Conservation (phyloP, 2,329 filamentous ascomycete species). For the Ceratocystis lukuohia region DNA sequence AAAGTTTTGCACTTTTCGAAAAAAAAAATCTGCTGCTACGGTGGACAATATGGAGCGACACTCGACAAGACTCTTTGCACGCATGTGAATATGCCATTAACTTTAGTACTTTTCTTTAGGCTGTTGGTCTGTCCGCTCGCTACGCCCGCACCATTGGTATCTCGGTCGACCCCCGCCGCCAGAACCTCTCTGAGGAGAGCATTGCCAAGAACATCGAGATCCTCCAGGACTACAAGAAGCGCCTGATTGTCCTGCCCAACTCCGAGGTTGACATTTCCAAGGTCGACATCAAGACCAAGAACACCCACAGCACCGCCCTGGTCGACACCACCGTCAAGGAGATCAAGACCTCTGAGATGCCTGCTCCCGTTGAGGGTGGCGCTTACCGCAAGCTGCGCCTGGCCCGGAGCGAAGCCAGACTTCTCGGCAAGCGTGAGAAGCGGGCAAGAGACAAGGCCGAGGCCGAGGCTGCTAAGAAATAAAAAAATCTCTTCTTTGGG, state of each 20-base stretch:
- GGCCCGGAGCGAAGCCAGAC: constrained; percentile 69
- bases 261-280: constrained; percentile 60
- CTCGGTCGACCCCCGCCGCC: constrained; percentile 86
- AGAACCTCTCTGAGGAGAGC: constrained; percentile 93
- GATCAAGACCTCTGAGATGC: constrained; percentile 72
- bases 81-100: constrained; percentile 26
- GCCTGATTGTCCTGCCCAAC: constrained; percentile 92
- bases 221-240: constrained; percentile 93
- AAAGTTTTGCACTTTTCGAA: background rate
- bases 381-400: constrained; percentile 79
- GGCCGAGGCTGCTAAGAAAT: constrained; percentile 77
- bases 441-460: constrained; percentile 77
- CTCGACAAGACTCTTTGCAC: constrained; percentile 14
- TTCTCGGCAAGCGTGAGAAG: constrained; percentile 81
- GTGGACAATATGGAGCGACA: constrained; percentile 7
- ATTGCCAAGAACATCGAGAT: constrained; percentile 90
- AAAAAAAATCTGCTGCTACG: background rate
- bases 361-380: constrained; percentile 61
- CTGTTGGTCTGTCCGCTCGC: constrained; percentile 88
- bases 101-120: constrained; percentile 39
- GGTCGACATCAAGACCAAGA: constrained; percentile 40
- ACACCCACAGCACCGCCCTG: constrained; percentile 50
- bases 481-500: constrained; percentile 35
- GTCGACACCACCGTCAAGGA: constrained; percentile 57
- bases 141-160: constrained; percentile 94